Conservation (phyloP, 202 grass and related monocot species). For the Zizania palustris region DNA sequence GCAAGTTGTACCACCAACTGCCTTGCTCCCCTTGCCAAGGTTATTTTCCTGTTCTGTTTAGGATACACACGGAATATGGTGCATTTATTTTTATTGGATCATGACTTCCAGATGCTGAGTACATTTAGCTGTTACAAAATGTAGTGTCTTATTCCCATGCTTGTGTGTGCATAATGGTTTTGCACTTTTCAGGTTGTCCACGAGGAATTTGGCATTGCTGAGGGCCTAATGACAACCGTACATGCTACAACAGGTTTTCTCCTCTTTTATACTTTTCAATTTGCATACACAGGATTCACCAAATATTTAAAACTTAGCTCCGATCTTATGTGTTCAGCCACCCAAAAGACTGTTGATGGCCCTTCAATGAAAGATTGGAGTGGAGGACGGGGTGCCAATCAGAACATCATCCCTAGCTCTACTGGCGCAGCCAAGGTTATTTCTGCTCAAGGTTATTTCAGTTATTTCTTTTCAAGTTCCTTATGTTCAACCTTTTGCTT, state of each 20-base stretch:
- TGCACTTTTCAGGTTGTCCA: slow-evolving; percentile 63
- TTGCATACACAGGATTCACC: background rate
- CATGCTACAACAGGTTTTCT: slow-evolving; percentile 82
- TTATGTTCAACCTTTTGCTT: slow-evolving; percentile 29
- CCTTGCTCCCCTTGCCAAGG: slow-evolving; percentile 84
- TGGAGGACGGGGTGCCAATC: slow-evolving; percentile 71
- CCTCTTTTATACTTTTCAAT: slow-evolving; percentile 15
- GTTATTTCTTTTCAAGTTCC: background rate
- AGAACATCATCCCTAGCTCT: slow-evolving; percentile 86
- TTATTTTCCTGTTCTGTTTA: slow-evolving; percentile 5
- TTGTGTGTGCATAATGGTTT: slow-evolving; percentile 19
- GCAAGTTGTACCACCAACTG: slow-evolving; percentile 86
- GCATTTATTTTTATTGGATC: background rate
- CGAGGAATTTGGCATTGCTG: slow-evolving; percentile 75
- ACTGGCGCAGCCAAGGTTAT: slow-evolving; percentile 78
- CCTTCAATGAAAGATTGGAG: slow-evolving; percentile 87
- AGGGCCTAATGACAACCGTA: slow-evolving; percentile 87
- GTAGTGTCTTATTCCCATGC: slow-evolving; percentile 4
- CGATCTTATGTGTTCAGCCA: slow-evolving; percentile 48
- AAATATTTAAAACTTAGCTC: background rate
- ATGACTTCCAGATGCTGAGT: background rate
- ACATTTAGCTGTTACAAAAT: slow-evolving; percentile 18
- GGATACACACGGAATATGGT: background rate
- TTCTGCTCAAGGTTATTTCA: slow-evolving; percentile 15
- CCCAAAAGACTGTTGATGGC: slow-evolving; percentile 81